Base-by-base conservation (phyloP, 352 stramenopile species). In the Phytophthora aleatoria region DNA sequence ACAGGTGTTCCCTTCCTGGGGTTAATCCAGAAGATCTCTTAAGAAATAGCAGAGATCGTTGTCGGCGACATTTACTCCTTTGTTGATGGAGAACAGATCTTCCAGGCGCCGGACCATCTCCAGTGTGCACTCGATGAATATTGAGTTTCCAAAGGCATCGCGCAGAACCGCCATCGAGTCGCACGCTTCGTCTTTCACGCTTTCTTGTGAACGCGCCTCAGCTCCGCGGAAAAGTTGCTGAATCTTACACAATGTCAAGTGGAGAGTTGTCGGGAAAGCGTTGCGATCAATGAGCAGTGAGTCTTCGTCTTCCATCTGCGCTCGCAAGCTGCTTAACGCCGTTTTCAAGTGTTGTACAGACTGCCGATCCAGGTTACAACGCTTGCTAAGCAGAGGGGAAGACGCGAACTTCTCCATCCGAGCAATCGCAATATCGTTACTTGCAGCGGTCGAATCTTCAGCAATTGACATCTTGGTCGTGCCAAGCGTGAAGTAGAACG, bases 11-110 rank as follows among this genome's bases (percentile, higher is more conserved):
- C 41, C 26, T 13, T 10, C 20, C 16, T 39, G 10, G 16, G 11
- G 13, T 49, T 74, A 73, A 58, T 90, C 79, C 26, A 94, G 71
- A 33, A 90, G 65, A 36, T 94, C 79, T 38, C 83, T 69, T 11
- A 92, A 68, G 36, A 91, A 94, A 56, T 89, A 91, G 62, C 83
- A 92, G 39, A 93, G 72, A 15, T 65, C 50, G 53, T 87, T 88
- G 49, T 91, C 73, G n/a, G 69, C 53, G 3, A 71, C 51, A 39
- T 73, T 70, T 13, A 73, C 53, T 24, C 81, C 77, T 47, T 62
- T 77, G 28, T 73, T 63, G 38, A 79, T 62, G 24, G 73, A 78
- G 57, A 91, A 80, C 35, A 94, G 45, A 30, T 65, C 52, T 67
- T 89, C 81, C 38, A 94, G 44, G 20, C 57, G 61, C 15, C 63